Evolutionary conservation across 2,329 filamentous ascomycete genomes (phyloP), one percentile per base, ranked within the genome.

Genomic region (Aureobasidium vineae): DNA sequence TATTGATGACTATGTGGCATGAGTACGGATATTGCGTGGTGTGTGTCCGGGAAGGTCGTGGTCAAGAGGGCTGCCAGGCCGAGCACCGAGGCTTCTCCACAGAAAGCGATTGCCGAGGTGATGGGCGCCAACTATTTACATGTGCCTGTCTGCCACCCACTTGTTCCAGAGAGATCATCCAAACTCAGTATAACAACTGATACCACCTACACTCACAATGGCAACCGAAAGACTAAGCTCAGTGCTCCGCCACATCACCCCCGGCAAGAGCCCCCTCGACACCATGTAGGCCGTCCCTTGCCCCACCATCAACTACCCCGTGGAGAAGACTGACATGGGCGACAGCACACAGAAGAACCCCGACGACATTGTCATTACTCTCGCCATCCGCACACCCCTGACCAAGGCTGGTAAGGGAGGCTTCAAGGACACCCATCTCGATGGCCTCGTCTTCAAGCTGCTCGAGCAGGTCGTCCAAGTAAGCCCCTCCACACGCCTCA

Each of bases 351-450:
- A 91, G 72, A 93, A 98, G 83, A 96, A 96, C 79, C 87, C 93
- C 72, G 94, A 98, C 77, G 95, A 99, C 82, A 85, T 99, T 65
- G 95, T 99, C 77, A 97, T 98, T 75, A 99, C 95, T 8, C 86
- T 96, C 67, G 94, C 94, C 33, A 83, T 93, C 73, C 90, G 95
- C 66, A 97, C 94, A 33, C 92, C 95, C 0, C 85, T 99, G 69
- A 85, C 89, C 75, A 98, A 97, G 82, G 92, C 86, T 63, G 85
- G 84, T 77, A 97, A 97, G 84, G 94, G 95, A 71, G 92, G 92
- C 49, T 90, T 99, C 83, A 98, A 97, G 83, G 94, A 99, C 78
- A 96, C 92, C 6, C 85, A 85, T 47, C 86, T 98, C 69, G 95
- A 99, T 78, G 94, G 89, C 79, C 83, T 99, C 66, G 78, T 96